Percentiles rank a stretch among this genome's conserved stretches.
Evolutionary conservation across 2,329 filamentous ascomycete genomes (phyloP).

Genomic region (Aspergillus ustus): DNA sequence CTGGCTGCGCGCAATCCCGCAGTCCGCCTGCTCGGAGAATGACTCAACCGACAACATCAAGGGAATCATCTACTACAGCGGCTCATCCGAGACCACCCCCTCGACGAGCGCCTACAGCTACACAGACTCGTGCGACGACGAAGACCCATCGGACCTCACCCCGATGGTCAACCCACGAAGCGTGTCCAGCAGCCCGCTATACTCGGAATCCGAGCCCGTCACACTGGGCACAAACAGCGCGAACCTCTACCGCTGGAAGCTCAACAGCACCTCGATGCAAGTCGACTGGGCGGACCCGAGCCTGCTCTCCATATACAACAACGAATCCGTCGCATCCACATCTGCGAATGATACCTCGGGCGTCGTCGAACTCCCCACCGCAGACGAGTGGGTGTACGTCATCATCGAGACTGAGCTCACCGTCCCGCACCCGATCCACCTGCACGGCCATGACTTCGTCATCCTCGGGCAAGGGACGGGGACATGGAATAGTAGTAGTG

Average conservation of each 20-base stretch:
- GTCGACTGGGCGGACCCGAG: constrained; percentile 39
- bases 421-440: constrained; percentile 64
- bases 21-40: constrained; percentile 49
- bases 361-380: constrained; percentile 29
- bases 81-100: constrained; percentile 18
- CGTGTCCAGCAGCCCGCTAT: constrained; percentile 4
- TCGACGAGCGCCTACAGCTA: constrained; percentile 26
- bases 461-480: constrained; percentile 60
- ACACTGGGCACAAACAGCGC: not conserved
- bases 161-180: constrained; percentile 27
- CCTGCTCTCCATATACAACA: constrained; percentile 25
- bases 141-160: constrained; percentile 29
- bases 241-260: constrained; percentile 38
- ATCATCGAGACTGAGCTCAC: constrained; percentile 30
- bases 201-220: too few species aligned
- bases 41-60: constrained; percentile 49
- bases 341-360: constrained; percentile 23
- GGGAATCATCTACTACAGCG: constrained; percentile 54
- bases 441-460: constrained; percentile 75
- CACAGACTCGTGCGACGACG: constrained; percentile 31
- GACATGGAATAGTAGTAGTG: constrained; percentile 16
- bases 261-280: constrained; percentile 38
- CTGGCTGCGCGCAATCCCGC: constrained; percentile 52
- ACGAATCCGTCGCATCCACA: not conserved
- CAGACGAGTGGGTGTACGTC: constrained; percentile 35